Base-by-base conservation (phyloP, 2,329 filamentous ascomycete genomes). In the Colletotrichum gloeosporioides region DNA sequence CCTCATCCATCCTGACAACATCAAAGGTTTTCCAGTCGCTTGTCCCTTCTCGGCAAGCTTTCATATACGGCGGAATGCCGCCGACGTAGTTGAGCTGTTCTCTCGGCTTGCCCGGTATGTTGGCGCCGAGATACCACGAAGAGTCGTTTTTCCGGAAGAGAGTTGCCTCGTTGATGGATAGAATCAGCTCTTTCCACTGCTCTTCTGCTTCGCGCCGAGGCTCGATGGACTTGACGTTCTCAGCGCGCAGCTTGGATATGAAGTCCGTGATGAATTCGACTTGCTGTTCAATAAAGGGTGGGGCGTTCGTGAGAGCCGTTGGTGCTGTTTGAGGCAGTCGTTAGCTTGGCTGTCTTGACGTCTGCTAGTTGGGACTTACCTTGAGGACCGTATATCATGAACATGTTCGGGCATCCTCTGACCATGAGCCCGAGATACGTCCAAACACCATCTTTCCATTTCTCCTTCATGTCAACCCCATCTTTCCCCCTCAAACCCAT, bases 401-500 rank as follows among this genome's bases (percentile, higher is more conserved):
- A 80, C 18, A 77, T 77, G 8, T 80, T 81, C 2, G 80, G 80
- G 16, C 72, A 62, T 6, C 72, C 78, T 1, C 78, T 68, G 2
- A 76, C 39, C 79, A 73, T 78, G 6, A 81, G 62, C 25, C 81
- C 80, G 2, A 81, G 77, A 7, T 81, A 79, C 1, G 84, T 84
- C 34, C 71, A 77, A 6, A 82, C 80, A 6, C 83, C 83, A 4
- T 82, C 69, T 9, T 78, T 73, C 84, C 84, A 86, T 6, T 80
- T 78, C 4, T 86, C 81, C 12, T 77, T 76, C n/a, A 86, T 76
- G 5, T 78, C 79, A 1, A 81, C 34, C 0, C 82, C 83, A 12
- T 82, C 76, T 4, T 69, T 78, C 2, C 82, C 83, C 3, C 79
- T 79, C 12, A 85, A 78, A 8, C 83, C 80, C 31, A 86, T 82